These are phyloP conservation scores for Primulina tabacum DNA, from an alignment of 257 asterid genomes.

Conservation along the genomic window DNA sequence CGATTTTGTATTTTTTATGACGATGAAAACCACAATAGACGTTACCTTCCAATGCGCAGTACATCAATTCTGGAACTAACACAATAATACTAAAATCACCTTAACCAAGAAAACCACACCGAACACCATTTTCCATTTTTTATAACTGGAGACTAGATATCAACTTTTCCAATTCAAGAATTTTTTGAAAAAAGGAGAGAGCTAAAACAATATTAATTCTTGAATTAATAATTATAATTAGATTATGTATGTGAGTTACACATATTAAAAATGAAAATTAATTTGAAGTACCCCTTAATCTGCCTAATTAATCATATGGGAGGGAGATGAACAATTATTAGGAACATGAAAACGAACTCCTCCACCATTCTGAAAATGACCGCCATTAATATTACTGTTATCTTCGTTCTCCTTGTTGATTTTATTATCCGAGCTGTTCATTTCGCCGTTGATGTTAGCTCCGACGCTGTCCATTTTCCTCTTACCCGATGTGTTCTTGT, in stretches of 20 bases:
- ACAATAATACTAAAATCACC: too few species aligned
- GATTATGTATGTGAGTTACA: constrained; percentile 18
- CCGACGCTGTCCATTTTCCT: constrained; percentile 23
- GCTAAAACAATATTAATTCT: background rate
- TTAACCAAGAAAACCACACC: too few species aligned
- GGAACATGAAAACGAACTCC: constrained; percentile 29
- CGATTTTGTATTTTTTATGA: too few species aligned
- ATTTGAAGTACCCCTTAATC: constrained; percentile 8
- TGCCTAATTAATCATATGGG: constrained; percentile 18
- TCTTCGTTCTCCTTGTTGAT: background rate
- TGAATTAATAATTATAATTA: constrained; percentile 23
- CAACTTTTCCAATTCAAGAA: too few species aligned
- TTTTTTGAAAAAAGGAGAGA: too few species aligned
- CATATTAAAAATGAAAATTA: constrained; percentile 15
- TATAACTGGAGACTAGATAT: too few species aligned
- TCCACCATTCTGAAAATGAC: constrained; percentile 22
- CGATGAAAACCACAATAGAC: too few species aligned
- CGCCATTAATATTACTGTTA: constrained; percentile 19
- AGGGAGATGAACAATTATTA: constrained; percentile 35
- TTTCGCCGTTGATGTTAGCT: background rate
- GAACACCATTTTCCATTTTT: too few species aligned
- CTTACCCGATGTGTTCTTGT: constrained; percentile 35
- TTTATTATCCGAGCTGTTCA: constrained; percentile 17
- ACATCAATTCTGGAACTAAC: too few species aligned
- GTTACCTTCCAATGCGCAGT: too few species aligned